Evolutionary conservation across 2,329 filamentous ascomycete genomes (phyloP).

Genomic region (Dactylellina parvicollis): DNA sequence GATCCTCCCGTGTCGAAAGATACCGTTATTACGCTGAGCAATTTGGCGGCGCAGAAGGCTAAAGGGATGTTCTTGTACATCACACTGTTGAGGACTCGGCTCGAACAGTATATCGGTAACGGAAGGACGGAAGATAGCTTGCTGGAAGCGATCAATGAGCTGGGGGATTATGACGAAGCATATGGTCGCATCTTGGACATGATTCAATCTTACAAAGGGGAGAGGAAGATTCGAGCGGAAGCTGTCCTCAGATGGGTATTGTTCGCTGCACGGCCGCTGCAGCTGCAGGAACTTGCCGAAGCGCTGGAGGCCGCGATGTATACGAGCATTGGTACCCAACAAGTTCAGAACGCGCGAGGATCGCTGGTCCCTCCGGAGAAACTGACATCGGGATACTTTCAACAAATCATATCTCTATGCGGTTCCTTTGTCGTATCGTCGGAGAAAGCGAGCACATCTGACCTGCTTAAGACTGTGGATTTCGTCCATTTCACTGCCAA

Average conservation of each 20-base stretch:
- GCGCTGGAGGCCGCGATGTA: conserved; percentile 33
- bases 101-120: conserved; percentile 31
- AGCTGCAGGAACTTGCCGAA: conserved; percentile 45
- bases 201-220: conserved; percentile 31
- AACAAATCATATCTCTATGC: conserved; percentile 43
- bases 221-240: conserved; percentile 24
- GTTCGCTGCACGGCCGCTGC: conserved; percentile 49
- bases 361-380: conserved; percentile 16
- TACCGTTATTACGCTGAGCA: conserved; percentile 14
- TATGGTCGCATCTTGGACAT: conserved; percentile 43
- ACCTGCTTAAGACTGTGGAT: conserved; percentile 30
- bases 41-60: conserved; percentile 26
- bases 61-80: conserved; percentile 53
- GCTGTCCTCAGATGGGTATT: conserved; percentile 52
- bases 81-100: conserved; percentile 22
- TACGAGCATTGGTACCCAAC: conserved; percentile 7
- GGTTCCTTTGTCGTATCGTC: conserved; percentile 30
- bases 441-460: conserved; percentile 29
- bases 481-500: conserved; percentile 54
- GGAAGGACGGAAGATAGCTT: conserved; percentile 31
- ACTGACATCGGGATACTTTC: conserved; percentile 29
- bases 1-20: conserved; percentile 34
- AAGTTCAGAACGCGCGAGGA: conserved; percentile 15
- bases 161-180: conserved; percentile 32
- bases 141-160: conserved; percentile 22